Percentiles rank a stretch among this genome's conserved stretches.
Evolutionary conservation across 352 stramenopile genomes (phyloP).

Genomic region (Globisporangium splendens): DNA sequence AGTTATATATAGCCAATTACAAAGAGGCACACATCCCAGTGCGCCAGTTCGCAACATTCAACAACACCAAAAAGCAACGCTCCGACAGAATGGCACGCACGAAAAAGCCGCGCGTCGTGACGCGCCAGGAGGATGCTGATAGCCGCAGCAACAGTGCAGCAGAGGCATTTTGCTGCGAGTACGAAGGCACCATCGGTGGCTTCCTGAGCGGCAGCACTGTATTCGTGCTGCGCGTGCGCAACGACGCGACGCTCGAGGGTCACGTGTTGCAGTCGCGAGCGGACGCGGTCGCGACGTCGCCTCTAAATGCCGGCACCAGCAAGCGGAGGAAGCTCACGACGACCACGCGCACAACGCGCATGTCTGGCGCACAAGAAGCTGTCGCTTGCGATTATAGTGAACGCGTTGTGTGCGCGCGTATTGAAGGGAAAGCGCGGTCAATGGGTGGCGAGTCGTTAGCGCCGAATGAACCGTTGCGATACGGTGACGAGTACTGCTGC

Average conservation of each 20-base stretch:
- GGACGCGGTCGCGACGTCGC: slow-evolving; percentile 1
- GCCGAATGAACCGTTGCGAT: slow-evolving; percentile 4
- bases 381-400: background rate
- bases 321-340: slow-evolving; percentile 25
- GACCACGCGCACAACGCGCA: background rate
- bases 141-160: background rate
- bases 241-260: slow-evolving; percentile 33
- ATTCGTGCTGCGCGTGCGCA: slow-evolving; percentile 37
- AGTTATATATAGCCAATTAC: too few relatives aligned
- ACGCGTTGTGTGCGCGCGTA: slow-evolving; percentile 1
- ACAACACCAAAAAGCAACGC: too few relatives aligned
- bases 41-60: too few relatives aligned
- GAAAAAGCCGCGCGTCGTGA: background rate
- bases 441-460: slow-evolving; percentile 9
- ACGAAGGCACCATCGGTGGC: slow-evolving; percentile 42
- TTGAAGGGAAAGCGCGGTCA: slow-evolving; percentile 17
- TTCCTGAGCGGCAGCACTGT: slow-evolving; percentile 32
- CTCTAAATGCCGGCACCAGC: background rate
- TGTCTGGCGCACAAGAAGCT: too few relatives aligned
- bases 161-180: slow-evolving; percentile 33
- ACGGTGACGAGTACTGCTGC: slow-evolving; percentile 35
- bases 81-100: too few relatives aligned
- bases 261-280: slow-evolving; percentile 20
- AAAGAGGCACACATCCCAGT: too few relatives aligned
- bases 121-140: background rate